Evolutionary conservation across 805 yeast species (phyloP).

Genomic region (Lachancea mirantina): DNA sequence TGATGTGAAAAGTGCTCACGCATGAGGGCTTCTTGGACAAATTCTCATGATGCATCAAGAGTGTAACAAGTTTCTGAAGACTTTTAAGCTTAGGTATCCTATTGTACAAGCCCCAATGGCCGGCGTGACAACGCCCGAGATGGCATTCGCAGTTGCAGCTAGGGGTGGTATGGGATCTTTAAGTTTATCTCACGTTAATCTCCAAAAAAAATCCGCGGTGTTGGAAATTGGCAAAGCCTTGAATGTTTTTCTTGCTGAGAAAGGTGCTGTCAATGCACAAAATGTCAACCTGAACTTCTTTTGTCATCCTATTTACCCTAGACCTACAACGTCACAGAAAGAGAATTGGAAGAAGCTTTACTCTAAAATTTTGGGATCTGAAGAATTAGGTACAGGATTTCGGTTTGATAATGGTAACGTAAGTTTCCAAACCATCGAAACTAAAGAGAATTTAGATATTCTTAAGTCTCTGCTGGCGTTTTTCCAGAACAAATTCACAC

Average conservation of each 20-base stretch:
- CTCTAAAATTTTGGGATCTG: conserved; percentile 2
- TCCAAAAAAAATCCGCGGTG: conserved; percentile 16
- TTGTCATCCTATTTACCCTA: conserved; percentile 31
- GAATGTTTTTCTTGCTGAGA: conserved; percentile 2
- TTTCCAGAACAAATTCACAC: conserved; percentile 22
- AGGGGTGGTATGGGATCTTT: conserved; percentile 49
- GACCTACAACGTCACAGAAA: conserved; percentile 11
- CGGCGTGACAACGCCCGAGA: conserved; percentile 40
- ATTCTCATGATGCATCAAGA: background rate
- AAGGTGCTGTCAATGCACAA: conserved; percentile 4
- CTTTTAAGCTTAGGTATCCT: conserved; percentile 34
- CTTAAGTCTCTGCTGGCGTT: conserved; percentile 8
- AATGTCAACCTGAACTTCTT: conserved; percentile 43
- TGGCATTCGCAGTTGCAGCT: conserved; percentile 38
- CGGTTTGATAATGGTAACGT: conserved; percentile 11
- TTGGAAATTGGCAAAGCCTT: conserved; percentile 10
- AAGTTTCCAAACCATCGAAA: conserved; percentile 17
- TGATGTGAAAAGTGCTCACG: too few relatives aligned
- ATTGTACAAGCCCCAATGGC: conserved; percentile 58
- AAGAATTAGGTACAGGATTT: background rate
- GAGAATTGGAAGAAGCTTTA: conserved; percentile 20
- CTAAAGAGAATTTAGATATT: conserved; percentile 11
- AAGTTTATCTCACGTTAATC: conserved; percentile 24
- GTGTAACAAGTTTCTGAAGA: background rate
- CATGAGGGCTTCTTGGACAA: too few relatives aligned